Evolutionary conservation across 2,329 filamentous ascomycete genomes (phyloP).

Genomic region (Fusarium euwallaceae): DNA sequence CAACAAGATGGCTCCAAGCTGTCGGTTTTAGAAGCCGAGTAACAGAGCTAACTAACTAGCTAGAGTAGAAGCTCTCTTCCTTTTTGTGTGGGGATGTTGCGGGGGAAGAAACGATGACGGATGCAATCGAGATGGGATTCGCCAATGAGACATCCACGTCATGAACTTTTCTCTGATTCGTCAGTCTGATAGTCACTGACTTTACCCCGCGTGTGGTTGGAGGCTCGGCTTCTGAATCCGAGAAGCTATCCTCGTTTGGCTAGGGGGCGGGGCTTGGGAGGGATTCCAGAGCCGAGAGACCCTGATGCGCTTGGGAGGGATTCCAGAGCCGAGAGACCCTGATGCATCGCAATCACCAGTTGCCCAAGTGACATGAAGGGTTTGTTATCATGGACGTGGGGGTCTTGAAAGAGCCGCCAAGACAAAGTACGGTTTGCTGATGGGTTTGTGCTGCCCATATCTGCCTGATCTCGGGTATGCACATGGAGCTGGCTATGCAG

Average conservation of each 20-base stretch:
- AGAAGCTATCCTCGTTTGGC: neutral
- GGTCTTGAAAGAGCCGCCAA: neutral
- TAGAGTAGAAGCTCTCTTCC: neutral
- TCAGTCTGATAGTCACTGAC: neutral
- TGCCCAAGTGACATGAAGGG: neutral
- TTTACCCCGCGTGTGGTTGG: slow-evolving; percentile 7
- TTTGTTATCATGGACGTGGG: neutral
- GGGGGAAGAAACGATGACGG: neutral
- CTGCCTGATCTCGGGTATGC: neutral
- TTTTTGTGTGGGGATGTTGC: slow-evolving; percentile 5
- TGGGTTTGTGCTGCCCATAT: neutral
- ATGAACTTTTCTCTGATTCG: neutral
- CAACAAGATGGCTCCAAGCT: neutral
- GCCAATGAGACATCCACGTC: neutral
- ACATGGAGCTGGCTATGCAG: neutral
- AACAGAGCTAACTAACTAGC: neutral
- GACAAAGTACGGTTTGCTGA: neutral
- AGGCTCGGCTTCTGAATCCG: slow-evolving; percentile 20
- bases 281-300: neutral
- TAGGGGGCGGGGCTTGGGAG: neutral
- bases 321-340: neutral
- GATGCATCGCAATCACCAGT: neutral
- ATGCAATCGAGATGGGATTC: slow-evolving; percentile 1
- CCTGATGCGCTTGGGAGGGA: neutral
- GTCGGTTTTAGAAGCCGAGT: slow-evolving; percentile 3